Evolutionary conservation across 2,329 filamentous ascomycete genomes (phyloP), one percentile per base, ranked within the genome.

Genomic region (Ophiostoma tasmaniense): DNA sequence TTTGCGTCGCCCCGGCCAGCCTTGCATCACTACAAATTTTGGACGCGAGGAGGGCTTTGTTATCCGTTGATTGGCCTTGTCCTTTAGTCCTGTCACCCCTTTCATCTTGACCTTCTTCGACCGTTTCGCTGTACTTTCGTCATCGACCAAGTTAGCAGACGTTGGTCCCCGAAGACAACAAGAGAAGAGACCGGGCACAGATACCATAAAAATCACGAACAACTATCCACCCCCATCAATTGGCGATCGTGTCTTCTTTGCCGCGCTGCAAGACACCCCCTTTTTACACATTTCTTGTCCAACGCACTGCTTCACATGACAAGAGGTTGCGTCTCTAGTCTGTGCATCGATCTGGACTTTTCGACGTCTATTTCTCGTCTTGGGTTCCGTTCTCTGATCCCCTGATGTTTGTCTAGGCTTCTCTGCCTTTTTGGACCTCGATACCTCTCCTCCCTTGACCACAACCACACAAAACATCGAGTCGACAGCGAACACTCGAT

Each of bases 341-440:
- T 62, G 17, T 7, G 59, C 59, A 37, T 64, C 61, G 30, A 37
- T n/a, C 28, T n/a, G 17, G 17, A n/a, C 59, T 35, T 62, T 35
- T 22, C 22, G 61, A 33, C 59, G 59, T 62, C 33, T 37, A n/a
- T 20, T 7, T 7, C 22, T 55, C 50, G 8, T 55, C 50, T 55
- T 45, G 25, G 50, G 50, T 55, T 55, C 37, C 14, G 11, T 3
- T 25, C 8, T 55, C 50, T 10, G 3, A 25, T 55, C n/a, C 10
- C 22, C 50, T 64, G 20, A 64, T 64, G 61, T 64, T 22, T 22
- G 30, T 37, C 61, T 64, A 64, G 61, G 61, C 30, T 37, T 22
- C 33, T 22, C 39, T 62, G 59, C 61, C 30, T 64, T 64, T 64
- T 64, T 64, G 61, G 61, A 37, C 61, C 61, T 64, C 61, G 30